Evolutionary conservation across 148 eudicot genomes (phyloP).

Genomic region (Rhododendron henanense): DNA sequence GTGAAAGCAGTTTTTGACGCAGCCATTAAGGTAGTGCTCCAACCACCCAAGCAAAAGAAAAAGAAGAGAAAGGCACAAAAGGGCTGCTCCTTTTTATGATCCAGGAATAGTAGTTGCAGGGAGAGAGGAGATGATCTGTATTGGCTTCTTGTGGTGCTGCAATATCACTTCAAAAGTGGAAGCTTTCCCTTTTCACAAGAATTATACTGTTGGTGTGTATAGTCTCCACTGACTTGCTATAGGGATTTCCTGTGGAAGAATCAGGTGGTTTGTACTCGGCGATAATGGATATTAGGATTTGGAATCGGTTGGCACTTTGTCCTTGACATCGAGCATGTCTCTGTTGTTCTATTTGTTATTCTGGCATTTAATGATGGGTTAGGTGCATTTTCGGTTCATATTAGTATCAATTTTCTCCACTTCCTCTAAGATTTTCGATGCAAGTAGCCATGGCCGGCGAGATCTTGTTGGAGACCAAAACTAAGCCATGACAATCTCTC

Average conservation of each 20-base stretch:
- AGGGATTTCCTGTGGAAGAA: constrained; percentile 2
- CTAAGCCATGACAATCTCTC: no score
- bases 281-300: neutral
- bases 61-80: constrained; percentile 48
- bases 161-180: neutral
- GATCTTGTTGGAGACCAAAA: no score
- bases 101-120: neutral
- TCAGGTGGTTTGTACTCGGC: constrained; percentile 9
- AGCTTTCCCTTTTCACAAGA: constrained; percentile 2
- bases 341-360: neutral
- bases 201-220: constrained; percentile 23
- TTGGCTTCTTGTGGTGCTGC: constrained; percentile 1
- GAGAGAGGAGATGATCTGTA: neutral
- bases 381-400: no score
- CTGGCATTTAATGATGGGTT: no score
- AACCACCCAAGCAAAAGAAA: constrained; percentile 55
- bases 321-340: neutral
- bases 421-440: no score
- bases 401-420: no score
- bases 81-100: constrained; percentile 40
- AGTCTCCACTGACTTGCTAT: constrained; percentile 28
- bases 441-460: no score
- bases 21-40: constrained; percentile 63
- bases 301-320: constrained; percentile 1
- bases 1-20: constrained; percentile 41